Base-by-base conservation (phyloP, 257 asterid species). In the Gynochthodes officinalis region DNA sequence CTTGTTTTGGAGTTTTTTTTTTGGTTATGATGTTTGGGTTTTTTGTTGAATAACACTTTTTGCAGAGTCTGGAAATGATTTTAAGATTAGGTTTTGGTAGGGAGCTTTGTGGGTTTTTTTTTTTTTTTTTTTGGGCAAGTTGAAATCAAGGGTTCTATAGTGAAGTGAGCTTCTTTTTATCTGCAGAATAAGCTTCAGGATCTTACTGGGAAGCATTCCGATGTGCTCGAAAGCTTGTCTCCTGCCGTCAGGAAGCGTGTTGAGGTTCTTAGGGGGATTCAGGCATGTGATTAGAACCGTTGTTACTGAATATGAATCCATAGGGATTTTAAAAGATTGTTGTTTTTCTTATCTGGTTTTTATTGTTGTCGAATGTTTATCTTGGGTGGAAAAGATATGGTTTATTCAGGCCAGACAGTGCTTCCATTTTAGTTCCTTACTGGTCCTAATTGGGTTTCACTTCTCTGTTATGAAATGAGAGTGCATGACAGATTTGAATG, bases 191-290 rank as follows among this genome's bases (percentile, higher is more conserved):
- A 80, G 72, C 75, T 80, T 25, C 75, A 76, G 33, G 78, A 72
- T 80, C 78, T 80, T 72, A 59, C 77, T 7, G 79, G 75, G 33
- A 71, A 80, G 70, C 84, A 80, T 49, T 67, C 81, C 0, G 81
- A 76, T 67, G 75, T 72, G 75, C 73, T 80, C 8, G 81, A 75
- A 11, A 71, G 12, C 67, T 71, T 79, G 77, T 7, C 80, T 0
- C 80, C 77, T 11, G 32, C 15, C 10, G 76, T 72, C 58, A 61
- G 73, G 70, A 67, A 76, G 73, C 84, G 84, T 59, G 84, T 80
- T 52, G 84, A 76, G 49, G 78, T 72, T 62, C 80, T 80, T 18
- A 76, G 81, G 63, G 78, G 68, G 78, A 44, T 80, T 53, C 84
- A 80, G 65, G 80, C 62, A 63, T 63, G 71, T 64, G 21, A 27